Evolutionary conservation across 768 basidiomycete species (phyloP).

Genomic region (Tremella fuciformis): DNA sequence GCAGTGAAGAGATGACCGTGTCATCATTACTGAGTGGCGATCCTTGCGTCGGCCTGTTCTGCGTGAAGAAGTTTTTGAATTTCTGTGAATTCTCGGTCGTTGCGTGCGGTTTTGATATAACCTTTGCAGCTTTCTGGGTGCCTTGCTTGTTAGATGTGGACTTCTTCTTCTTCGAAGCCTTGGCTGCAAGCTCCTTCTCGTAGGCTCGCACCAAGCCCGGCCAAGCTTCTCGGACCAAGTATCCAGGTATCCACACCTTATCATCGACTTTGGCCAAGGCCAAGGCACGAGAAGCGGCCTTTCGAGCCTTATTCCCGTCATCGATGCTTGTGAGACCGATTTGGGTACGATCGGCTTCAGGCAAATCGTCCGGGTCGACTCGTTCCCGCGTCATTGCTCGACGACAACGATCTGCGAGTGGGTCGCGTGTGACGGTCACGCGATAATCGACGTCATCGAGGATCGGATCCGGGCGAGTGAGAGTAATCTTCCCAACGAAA

Average conservation of each 20-base stretch:
- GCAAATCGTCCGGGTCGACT: slow-evolving; percentile 54
- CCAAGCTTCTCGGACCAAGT: slow-evolving; percentile 67
- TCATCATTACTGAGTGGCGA: no score
- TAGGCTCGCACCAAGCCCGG: slow-evolving; percentile 65
- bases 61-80: background rate
- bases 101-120: background rate
- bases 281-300: background rate
- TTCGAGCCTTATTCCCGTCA: background rate
- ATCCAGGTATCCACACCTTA: slow-evolving; percentile 78
- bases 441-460: slow-evolving; percentile 74
- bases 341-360: slow-evolving; percentile 54
- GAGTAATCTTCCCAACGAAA: slow-evolving; percentile 64
- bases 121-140: background rate
- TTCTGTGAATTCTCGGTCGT: background rate
- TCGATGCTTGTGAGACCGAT: slow-evolving; percentile 47
- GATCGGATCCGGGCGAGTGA: slow-evolving; percentile 59
- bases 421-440: slow-evolving; percentile 67
- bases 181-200: slow-evolving; percentile 63
- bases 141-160: background rate
- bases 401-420: slow-evolving; percentile 65
- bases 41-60: no score
- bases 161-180: slow-evolving; percentile 51
- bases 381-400: slow-evolving; percentile 67
- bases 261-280: slow-evolving; percentile 56
- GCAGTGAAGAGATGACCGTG: no score